A percentile compares a stretch with the other conserved stretches of the same genome.
Conservation (phyloP, 352 stramenopile species). For the Phytopythium chamaehyphon region DNA sequence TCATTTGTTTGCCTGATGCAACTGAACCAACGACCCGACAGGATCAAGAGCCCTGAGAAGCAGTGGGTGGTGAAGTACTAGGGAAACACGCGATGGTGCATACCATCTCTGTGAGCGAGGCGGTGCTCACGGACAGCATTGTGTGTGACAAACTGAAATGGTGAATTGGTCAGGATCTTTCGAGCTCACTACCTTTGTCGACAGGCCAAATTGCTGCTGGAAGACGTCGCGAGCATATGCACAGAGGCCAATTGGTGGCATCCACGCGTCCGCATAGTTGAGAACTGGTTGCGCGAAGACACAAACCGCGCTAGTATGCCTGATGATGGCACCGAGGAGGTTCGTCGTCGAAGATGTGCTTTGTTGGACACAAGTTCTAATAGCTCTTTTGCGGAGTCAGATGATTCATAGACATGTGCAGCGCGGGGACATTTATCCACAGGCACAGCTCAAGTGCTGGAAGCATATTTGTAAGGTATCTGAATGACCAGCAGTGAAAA, state of each 20-base stretch:
- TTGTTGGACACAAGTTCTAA: background rate
- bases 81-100: slow-evolving; percentile 35
- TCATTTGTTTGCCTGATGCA: too few relatives aligned
- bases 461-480: slow-evolving; percentile 50
- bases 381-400: slow-evolving; percentile 12
- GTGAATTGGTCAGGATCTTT: background rate
- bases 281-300: slow-evolving; percentile 71
- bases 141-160: too few relatives aligned
- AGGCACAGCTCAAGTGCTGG: slow-evolving; percentile 70
- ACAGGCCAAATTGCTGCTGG: slow-evolving; percentile 46
- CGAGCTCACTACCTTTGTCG: background rate
- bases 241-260: slow-evolving; percentile 63
- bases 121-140: slow-evolving; percentile 42
- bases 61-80: background rate
- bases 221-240: slow-evolving; percentile 37
- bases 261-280: slow-evolving; percentile 52
- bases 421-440: slow-evolving; percentile 61
- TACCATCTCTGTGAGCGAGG: slow-evolving; percentile 50
- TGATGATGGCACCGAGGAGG: slow-evolving; percentile 69
- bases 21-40: too few relatives aligned
- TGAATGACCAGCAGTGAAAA: too few relatives aligned
- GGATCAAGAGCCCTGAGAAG: background rate
- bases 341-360: slow-evolving; percentile 8
- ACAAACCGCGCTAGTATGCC: slow-evolving; percentile 49
- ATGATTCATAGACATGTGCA: slow-evolving; percentile 69